These are phyloP conservation scores for Bruguiera hainesii DNA, from an alignment of 441 rosid species.

Conservation along the genomic window DNA sequence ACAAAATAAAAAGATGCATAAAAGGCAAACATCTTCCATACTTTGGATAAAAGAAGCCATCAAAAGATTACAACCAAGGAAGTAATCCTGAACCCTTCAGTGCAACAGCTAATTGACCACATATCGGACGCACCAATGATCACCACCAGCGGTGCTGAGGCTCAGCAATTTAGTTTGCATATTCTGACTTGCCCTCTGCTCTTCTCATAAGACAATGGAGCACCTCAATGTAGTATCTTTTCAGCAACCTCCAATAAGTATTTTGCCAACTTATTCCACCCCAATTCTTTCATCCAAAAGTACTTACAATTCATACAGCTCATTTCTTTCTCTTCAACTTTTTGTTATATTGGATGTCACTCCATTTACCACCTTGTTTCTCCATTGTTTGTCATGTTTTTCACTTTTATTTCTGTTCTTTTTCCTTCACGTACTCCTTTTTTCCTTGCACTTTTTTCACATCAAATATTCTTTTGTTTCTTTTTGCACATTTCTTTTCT, in stretches of 20 bases:
- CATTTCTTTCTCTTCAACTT: not conserved
- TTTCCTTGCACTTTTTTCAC: constrained; percentile 1
- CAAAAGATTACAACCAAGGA: constrained; percentile 25
- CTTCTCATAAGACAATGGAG: constrained; percentile 27
- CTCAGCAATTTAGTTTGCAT: constrained; percentile 37
- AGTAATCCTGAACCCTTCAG: constrained; percentile 52
- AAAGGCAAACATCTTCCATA: constrained; percentile 3
- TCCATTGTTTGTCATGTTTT: not conserved
- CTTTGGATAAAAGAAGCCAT: constrained; percentile 9
- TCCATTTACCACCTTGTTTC: constrained; percentile 3
- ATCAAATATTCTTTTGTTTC: not conserved
- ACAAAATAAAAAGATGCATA: not conserved
- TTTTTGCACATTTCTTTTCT: constrained; percentile 3
- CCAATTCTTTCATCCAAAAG: not conserved
- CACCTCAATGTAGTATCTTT: constrained; percentile 18
- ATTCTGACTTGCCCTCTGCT: constrained; percentile 27
- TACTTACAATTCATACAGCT: not conserved
- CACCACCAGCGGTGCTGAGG: constrained; percentile 38
- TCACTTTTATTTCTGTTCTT: not conserved
- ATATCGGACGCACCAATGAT: constrained; percentile 35
- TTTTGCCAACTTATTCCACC: constrained; percentile 12
- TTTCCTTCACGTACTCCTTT: constrained; percentile 10
- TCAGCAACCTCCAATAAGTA: constrained; percentile 14
- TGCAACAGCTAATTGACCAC: constrained; percentile 36
- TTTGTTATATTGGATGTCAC: not conserved